Base-by-base conservation (phyloP, 495 filamentous ascomycete species). In the Penicillium parvum region DNA sequence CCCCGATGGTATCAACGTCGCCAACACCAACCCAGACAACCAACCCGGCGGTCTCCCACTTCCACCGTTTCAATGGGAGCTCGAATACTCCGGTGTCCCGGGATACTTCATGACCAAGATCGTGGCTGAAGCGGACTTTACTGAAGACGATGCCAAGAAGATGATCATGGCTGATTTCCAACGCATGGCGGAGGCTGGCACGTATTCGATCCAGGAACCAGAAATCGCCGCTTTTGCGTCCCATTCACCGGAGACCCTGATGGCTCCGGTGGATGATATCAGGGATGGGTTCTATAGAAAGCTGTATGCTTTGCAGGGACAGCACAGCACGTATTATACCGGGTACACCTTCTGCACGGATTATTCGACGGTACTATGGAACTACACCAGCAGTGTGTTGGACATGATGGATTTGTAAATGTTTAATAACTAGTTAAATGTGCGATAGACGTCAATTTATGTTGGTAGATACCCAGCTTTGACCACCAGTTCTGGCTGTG, bases 271-370 rank as follows among this genome's bases (percentile, higher is more conserved):
- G n/a, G n/a, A n/a, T n/a, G n/a, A n/a, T n/a, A n/a, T n/a, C n/a
- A n/a, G n/a, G n/a, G n/a, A 36, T 26, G 76, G 76, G 1, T 81
- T 78, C 37, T 77, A 81, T 30, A 53, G 63, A 40, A 51, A 70
- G 17, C 49, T n/a, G 27, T n/a, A 29, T 12, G 12, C 26, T n/a
- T 28, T 28, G 43, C 76, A 83, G 57, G 77, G 77, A 2, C 49
- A 64, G n/a, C 12, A 2, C 49, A 64, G n/a, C 12, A 79, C 74
- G 5, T 83, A 50, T 37, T 83, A 70, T 35, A 79, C 75, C 0
- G 77, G 77, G 1, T 32, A 38, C 28, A 35, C 35, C 26, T 46
- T 46, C 16, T 40, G 36, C 19, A 46, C 43, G 7, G 35, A 46
- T 16, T 39, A 46, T 12, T 46, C 43, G 18, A 34, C 36, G 19